A percentile compares a stretch with the other conserved stretches of the same genome.
phyloP scores from a whole-genome alignment of 2,329 filamentous ascomycete species.

The Akanthomyces muscarius region DNA sequence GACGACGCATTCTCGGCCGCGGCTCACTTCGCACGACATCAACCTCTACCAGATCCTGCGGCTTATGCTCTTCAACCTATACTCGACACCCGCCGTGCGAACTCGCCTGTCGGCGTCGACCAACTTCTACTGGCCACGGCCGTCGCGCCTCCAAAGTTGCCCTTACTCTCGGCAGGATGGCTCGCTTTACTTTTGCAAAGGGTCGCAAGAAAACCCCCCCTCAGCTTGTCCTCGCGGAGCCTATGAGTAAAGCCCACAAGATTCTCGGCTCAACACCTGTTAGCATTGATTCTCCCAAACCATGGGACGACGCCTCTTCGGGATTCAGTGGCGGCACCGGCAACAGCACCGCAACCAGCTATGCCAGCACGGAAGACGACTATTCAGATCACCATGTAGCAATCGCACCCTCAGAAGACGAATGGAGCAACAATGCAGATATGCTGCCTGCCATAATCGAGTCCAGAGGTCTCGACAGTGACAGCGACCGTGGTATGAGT shows the following conservation, averaged over 20 bases:
- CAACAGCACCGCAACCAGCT: slow-evolving; percentile 36
- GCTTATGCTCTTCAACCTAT: background rate
- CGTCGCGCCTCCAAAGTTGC: background rate
- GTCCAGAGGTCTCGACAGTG: slow-evolving; percentile 22
- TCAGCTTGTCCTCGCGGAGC: slow-evolving; percentile 30
- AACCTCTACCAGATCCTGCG: background rate
- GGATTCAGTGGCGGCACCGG: slow-evolving; percentile 43
- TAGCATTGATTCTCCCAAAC: slow-evolving; percentile 36
- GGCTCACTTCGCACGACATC: background rate
- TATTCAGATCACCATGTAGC: slow-evolving; percentile 23
- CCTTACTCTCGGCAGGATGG: slow-evolving; percentile 28
- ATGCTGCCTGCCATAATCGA: slow-evolving; percentile 35
- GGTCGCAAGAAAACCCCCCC: slow-evolving; percentile 41
- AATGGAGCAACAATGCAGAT: slow-evolving; percentile 46
- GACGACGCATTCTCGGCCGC: background rate
- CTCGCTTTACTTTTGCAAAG: slow-evolving; percentile 47
- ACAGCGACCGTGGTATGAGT: slow-evolving; percentile 25
- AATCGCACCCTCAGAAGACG: slow-evolving; percentile 21
- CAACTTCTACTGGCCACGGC: slow-evolving; percentile 2
- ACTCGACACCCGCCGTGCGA: background rate
- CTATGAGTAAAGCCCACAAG: slow-evolving; percentile 49
- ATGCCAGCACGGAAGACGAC: slow-evolving; percentile 25
- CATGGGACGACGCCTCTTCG: slow-evolving; percentile 42
- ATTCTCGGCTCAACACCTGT: slow-evolving; percentile 46
- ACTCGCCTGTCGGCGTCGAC: slow-evolving; percentile 1